phyloP scores from a whole-genome alignment of 208 protist species.

The Acanthamoeba sp. region DNA sequence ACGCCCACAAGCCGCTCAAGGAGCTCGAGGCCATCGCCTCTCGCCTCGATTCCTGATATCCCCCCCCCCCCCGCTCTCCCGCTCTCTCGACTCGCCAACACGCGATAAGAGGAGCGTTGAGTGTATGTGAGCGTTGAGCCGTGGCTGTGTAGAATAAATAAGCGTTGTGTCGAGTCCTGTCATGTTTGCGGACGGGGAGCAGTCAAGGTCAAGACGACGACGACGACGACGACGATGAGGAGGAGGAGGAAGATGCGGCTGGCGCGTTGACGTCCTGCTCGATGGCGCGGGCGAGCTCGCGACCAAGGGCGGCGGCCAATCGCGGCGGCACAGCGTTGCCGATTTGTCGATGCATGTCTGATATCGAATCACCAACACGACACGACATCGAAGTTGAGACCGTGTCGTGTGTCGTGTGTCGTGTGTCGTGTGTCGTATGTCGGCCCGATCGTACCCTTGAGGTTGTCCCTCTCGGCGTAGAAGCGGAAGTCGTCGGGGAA shows the following conservation, averaged over 20 bases:
- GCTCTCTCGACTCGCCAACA: no score
- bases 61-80: no score
- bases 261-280: neutral
- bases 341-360: conserved; percentile 79
- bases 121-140: no score
- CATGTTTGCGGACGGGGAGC: no score
- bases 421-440: neutral
- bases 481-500: conserved; percentile 83
- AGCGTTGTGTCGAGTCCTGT: no score
- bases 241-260: neutral
- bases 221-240: neutral
- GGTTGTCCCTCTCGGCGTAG: conserved; percentile 61
- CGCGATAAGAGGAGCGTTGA: no score
- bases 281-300: conserved; percentile 10
- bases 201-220: no score
- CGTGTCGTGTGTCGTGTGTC: no score
- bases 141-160: no score
- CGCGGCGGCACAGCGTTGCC: conserved; percentile 83
- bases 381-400: neutral
- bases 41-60: conserved; percentile 3
- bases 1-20: conserved; percentile 12
- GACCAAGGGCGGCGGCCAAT: conserved; percentile 60
- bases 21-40: conserved; percentile 13
- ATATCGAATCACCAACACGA: neutral
- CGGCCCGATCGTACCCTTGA: neutral